Evolutionary conservation across 257 asterid species (phyloP).

Genomic region (Solanum stenotomum): DNA sequence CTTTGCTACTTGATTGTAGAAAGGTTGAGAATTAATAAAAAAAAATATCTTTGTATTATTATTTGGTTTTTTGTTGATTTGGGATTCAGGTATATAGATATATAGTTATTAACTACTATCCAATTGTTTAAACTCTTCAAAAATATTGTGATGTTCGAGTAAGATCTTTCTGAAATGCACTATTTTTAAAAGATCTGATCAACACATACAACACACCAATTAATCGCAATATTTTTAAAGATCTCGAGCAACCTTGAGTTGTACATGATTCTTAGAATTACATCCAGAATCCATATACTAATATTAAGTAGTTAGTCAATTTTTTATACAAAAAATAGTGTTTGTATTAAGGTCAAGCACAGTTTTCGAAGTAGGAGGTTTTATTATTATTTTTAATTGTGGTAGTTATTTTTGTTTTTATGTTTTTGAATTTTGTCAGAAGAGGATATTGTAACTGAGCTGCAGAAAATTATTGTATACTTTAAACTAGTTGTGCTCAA

Average conservation of each 20-base stretch:
- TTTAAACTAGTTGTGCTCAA: background rate
- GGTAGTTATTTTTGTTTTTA: background rate
- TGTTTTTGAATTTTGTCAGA: background rate
- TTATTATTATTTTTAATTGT: background rate
- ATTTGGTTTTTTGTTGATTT: background rate
- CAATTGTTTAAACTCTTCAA: background rate
- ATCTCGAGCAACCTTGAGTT: background rate
- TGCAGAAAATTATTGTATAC: background rate
- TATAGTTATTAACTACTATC: background rate
- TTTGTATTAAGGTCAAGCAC: too few species aligned
- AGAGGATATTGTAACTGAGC: background rate
- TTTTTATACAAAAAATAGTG: background rate
- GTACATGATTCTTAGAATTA: background rate
- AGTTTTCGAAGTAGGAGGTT: too few species aligned
- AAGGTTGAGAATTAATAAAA: background rate
- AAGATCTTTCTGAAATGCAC: background rate
- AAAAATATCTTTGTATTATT: background rate
- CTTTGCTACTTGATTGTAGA: background rate
- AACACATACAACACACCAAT: accelerated
- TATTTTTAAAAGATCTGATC: background rate
- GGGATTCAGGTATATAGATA: background rate
- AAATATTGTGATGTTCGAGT: background rate
- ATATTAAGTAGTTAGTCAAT: background rate
- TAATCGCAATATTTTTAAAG: background rate
- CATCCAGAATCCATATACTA: background rate